A percentile compares a stretch with the other conserved stretches of the same genome.
phyloP scores from a whole-genome alignment of 208 protist species.

The Kentomonas sorsogonicus region DNA sequence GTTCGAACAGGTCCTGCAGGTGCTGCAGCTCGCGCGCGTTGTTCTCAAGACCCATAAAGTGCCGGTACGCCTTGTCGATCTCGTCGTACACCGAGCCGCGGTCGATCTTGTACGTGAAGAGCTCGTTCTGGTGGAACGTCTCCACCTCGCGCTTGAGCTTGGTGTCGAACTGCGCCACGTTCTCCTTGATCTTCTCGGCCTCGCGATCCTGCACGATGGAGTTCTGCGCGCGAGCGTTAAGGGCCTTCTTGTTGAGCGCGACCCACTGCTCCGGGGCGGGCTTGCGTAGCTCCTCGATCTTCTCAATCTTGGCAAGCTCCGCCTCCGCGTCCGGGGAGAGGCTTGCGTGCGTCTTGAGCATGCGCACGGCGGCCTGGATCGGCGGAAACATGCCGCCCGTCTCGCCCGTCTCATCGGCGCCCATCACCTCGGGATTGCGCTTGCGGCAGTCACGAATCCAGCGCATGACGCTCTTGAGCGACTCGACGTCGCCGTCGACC shows the following conservation, averaged over 20 bases:
- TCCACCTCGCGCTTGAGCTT: conserved; percentile 68
- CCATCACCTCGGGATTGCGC: conserved; percentile 80
- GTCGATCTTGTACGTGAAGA: conserved; percentile 87
- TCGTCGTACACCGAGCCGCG: conserved; percentile 73
- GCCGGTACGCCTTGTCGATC: conserved; percentile 71
- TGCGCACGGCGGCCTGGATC: conserved; percentile 86
- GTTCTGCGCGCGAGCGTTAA: conserved; percentile 90
- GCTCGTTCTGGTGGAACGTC: conserved; percentile 69
- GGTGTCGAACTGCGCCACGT: conserved; percentile 70
- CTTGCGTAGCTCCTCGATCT: conserved; percentile 89
- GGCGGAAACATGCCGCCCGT: conserved; percentile 88
- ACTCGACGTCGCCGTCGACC: conserved; percentile 84
- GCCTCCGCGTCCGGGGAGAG: conserved; percentile 67
- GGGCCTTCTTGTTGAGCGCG: conserved; percentile 88
- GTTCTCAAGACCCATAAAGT: conserved; percentile 83
- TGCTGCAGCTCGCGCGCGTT: conserved; percentile 87
- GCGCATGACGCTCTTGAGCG: conserved; percentile 89
- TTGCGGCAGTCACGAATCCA: conserved; percentile 91
- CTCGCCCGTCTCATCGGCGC: conserved; percentile 76
- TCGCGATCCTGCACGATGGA: conserved; percentile 90
- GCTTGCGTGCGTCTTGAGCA: conserved; percentile 88
- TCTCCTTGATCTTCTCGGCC: conserved; percentile 90
- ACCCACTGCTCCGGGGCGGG: conserved; percentile 90
- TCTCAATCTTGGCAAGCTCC: conserved; percentile 85
- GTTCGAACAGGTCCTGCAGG: conserved; percentile 94